A percentile compares a stretch with the other conserved stretches of the same genome.
Evolutionary conservation across 2,329 filamentous ascomycete species (phyloP).

Genomic region (Colletotrichum orchidophilum): DNA sequence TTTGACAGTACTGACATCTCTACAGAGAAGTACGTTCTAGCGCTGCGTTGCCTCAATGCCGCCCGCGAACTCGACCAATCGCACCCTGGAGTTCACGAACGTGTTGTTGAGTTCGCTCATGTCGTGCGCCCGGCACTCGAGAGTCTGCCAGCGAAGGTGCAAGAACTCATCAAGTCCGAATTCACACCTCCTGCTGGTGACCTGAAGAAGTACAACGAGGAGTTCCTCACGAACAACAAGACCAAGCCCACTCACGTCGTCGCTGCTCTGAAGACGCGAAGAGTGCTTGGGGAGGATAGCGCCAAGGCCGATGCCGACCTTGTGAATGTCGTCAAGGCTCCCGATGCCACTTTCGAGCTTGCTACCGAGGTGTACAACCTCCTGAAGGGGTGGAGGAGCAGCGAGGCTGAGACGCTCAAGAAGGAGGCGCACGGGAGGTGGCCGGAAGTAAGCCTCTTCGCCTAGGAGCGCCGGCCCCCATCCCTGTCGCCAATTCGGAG

Average conservation of each 20-base stretch:
- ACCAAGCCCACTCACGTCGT: conserved; percentile 70
- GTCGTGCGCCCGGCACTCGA: conserved; percentile 64
- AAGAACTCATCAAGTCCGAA: conserved; percentile 74
- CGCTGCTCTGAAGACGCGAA: conserved; percentile 68
- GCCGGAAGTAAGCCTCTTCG: conserved; percentile 59
- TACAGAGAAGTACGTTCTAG: conserved; percentile 85
- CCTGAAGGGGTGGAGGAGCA: conserved; percentile 60
- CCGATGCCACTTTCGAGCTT: conserved; percentile 62
- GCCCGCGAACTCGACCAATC: conserved; percentile 74
- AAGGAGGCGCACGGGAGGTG: conserved; percentile 59
- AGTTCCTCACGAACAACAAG: conserved; percentile 71
- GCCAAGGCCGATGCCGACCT: conserved; percentile 69
- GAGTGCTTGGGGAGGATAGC: conserved; percentile 66
- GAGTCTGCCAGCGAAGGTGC: conserved; percentile 71
- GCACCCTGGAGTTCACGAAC: conserved; percentile 79
- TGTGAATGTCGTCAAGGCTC: conserved; percentile 63
- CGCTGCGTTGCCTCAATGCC: conserved; percentile 84
- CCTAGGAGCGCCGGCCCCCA: conserved; percentile 35
- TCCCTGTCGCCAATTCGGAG: not conserved
- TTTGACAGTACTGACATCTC: conserved; percentile 39
- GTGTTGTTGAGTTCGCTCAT: conserved; percentile 75
- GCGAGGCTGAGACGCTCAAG: conserved; percentile 58
- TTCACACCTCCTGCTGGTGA: conserved; percentile 54
- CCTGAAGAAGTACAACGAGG: conserved; percentile 71
- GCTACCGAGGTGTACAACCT: conserved; percentile 57